These are phyloP conservation scores for Paramecium primaurelia DNA, from an alignment of 73 alveolate genomes.

Conservation along the genomic window DNA sequence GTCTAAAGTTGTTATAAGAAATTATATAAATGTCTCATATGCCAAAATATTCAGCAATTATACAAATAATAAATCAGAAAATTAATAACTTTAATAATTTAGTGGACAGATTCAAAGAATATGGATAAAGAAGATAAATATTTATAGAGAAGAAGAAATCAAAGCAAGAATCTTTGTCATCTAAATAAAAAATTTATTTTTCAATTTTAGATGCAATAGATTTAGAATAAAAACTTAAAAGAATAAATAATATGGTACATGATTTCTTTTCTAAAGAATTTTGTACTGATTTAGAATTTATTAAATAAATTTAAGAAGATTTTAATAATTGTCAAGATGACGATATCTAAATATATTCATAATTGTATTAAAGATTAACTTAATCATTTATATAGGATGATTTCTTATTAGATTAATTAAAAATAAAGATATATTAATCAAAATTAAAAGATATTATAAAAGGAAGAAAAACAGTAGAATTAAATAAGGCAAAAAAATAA, in stretches of 20 bases:
- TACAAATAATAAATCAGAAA: not conserved
- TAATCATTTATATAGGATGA: not conserved
- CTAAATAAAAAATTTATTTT: not conserved
- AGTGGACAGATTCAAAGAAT: not conserved
- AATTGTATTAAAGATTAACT: not conserved
- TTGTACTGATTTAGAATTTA: not conserved
- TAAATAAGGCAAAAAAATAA: not conserved
- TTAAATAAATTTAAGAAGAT: not conserved
- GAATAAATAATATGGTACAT: not conserved
- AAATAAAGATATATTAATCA: not conserved
- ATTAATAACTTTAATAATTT: not conserved
- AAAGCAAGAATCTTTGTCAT: not conserved
- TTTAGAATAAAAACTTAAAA: not conserved
- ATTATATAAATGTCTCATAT: not conserved
- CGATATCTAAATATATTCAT: not conserved
- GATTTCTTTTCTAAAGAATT: conserved; percentile 13
- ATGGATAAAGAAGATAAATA: not conserved
- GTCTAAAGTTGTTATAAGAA: not conserved
- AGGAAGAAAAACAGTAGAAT: not conserved
- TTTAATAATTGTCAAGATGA: not conserved
- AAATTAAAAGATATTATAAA: not conserved
- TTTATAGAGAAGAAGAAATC: not conserved
- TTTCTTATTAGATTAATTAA: not conserved
- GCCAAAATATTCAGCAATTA: not conserved
- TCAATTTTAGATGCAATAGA: not conserved